These are phyloP conservation scores for Beauveria bassiana DNA, from an alignment of 2,329 filamentous ascomycete genomes.

Conservation along the genomic window DNA sequence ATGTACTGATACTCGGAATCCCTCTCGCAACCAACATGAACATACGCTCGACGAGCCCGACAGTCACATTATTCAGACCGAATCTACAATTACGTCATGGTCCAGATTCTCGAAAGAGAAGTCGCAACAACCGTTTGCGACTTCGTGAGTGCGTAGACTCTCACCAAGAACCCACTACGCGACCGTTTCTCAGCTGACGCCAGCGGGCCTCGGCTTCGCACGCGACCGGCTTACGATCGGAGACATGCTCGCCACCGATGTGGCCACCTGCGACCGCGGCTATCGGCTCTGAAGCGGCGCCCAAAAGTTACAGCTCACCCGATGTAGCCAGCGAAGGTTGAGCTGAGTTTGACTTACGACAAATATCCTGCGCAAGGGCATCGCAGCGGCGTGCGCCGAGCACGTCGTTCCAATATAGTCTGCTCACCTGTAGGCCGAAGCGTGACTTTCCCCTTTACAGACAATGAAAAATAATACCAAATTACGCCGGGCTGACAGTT, in stretches of 20 bases:
- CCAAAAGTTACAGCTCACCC: conserved; percentile 56
- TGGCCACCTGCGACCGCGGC: conserved; percentile 35
- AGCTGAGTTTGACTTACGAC: conserved; percentile 42
- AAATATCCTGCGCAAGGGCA: conserved; percentile 42
- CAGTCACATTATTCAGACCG: background rate
- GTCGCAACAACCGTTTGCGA: conserved; percentile 46
- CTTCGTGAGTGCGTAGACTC: conserved; percentile 39
- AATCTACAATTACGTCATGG: conserved; percentile 17
- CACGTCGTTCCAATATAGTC: conserved; percentile 59
- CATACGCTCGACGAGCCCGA: background rate
- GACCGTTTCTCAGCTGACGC: conserved; percentile 21
- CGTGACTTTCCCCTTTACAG: conserved; percentile 21
- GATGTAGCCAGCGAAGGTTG: conserved; percentile 44
- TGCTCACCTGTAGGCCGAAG: conserved; percentile 64
- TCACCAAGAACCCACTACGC: background rate
- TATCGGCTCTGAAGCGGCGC: conserved; percentile 53
- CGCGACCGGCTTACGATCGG: conserved; percentile 23
- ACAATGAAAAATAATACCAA: background rate
- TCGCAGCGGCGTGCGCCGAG: conserved; percentile 50
- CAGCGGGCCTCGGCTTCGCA: background rate
- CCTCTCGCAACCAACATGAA: background rate
- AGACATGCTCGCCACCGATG: conserved; percentile 39
- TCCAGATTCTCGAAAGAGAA: conserved; percentile 32
- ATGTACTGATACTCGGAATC: background rate
- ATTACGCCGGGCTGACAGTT: background rate